Base-by-base conservation (phyloP, 1,139 yeast genomes). In the Kodamaea fungicola region DNA sequence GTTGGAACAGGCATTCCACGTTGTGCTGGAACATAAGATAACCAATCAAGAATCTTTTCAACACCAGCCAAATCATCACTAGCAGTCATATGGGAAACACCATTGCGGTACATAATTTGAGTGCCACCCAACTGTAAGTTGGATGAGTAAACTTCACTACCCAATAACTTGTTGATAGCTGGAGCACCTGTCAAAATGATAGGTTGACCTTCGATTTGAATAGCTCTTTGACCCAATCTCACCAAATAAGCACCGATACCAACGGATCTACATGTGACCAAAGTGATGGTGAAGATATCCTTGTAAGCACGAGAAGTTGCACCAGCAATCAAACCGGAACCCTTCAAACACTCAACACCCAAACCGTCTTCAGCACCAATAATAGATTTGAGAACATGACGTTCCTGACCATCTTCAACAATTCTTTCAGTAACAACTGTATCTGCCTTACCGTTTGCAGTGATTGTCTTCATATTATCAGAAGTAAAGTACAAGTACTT, bases 171-270 rank as follows among this genome's bases (percentile, higher is more conserved):
- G 76, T 92, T 92, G 61, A 92, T 88, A 43, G 98, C 97, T 41
- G 97, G 97, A 42, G 98, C 98, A 75, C 98, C 98, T 40, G 98
- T 92, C 59, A 92, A 81, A 52, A 92, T 92, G 52, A 92, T 89
- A 42, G 98, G 98, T 68, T 92, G 97, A 35, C 98, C 98, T 62
- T 92, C 97, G 52, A 92, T 85, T 72, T 92, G 98, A 57, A 92
- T 90, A 33, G 97, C 95, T 75, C 98, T 86, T 75, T 92, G 97
- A 58, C 98, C 98, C 49, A 92, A 78, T 67, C 98, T 84, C 32
- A 92, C 98, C 61, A 92, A 76, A 61, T 92, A 92, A 33, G 98
- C 98, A 74, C 98, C 98, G 64, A 92, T 92, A 81, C 98, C 98
- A 55, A 92, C 98, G 33, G 97, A 89, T 74, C 98, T 83, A 71